Base-by-base conservation (phyloP, 176 grass and related monocot genomes). In the Avena atlantica region DNA sequence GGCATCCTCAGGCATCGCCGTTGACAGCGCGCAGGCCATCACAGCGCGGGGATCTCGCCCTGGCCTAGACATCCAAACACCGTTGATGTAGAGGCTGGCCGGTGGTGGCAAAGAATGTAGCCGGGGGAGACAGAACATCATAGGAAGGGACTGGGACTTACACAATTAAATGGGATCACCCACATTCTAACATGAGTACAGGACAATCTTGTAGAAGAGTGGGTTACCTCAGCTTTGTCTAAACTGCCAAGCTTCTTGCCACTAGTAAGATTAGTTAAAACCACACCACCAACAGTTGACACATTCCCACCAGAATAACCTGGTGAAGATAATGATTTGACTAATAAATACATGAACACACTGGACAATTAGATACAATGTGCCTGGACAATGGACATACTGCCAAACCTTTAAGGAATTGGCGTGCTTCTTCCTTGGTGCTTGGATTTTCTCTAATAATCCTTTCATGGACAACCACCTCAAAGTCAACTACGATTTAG, bases 401-500 rank as follows among this genome's bases (percentile, higher is more conserved):
- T 9, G 78, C 37, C 31, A 27, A 62, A 98, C 96, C 96, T 94
- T 96, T 96, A n/a, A 98, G 87, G 81, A 98, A 96, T 81, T 93
- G 92, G 2, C 89, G 92, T 57, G 93, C 96, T 98, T 98, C 96
- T 94, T 98, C 92, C 84, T 94, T 96, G 60, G 63, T 98, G 34
- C 70, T 88, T 65, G 96, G 96, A 70, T 98, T 98, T 89, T 98
- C 96, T 83, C 92, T 98, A 47, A 98, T 96, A 89, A 98, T 90
- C 81, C 96, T 93, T 80, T 98, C 74, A 96, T 98, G 93, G 79
- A 98, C 92, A 80, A 94, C 96, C 66, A 98, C 96, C 96, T 98
- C 83, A 86, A 93, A 87, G 86, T 90, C 78, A 88, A 93, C 73
- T 90, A 89, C n/a, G 78, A 37, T 81, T 92, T 87, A 95, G 88